Base-by-base conservation (phyloP, 805 yeast species). In the Clavispora phyllophila region DNA sequence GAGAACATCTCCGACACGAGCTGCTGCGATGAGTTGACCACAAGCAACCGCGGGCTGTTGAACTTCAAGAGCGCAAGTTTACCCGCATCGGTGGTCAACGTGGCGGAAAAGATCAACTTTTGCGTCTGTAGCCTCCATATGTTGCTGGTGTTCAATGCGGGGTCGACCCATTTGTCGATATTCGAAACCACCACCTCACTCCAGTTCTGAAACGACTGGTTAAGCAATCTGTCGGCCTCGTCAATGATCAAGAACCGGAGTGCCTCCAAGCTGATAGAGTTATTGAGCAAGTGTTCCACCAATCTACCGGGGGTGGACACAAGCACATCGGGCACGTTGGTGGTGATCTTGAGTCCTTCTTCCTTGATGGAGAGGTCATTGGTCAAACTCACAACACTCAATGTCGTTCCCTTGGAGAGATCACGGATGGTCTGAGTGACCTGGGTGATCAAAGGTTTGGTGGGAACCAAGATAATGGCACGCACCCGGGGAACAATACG, bases 171-270 rank as follows among this genome's bases (percentile, higher is more conserved):
- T 27, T 44, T 42, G 36, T 40, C 60, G 42, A 73, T 63, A 39
- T 65, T 69, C 4, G 55, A 43, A 8, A 81, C 68, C 25, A 82
- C 70, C 36, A 68, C 72, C 57, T 73, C 70, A 65, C 86, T 76
- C 99, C 99, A 93, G 60, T 89, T 88, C 63, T 93, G 97, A 63
- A 88, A 93, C 12, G 86, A 79, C 61, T 93, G 97, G 56, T 87
- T 88, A 50, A 93, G 68, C 44, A 86, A 64, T 47, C 88, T 68
- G 63, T 86, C 95, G 8, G 91, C 95, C 62, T 86, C 95, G 64
- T 86, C 95, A 39, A 86, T 74, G 9, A 86, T 79, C 53, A 86
- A 66, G 58, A 73, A 84, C 48, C 78, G 70, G 44, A 90, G 68
- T 40, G 73, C 68, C 19, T 65, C 61, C 45, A 89, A 61, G 44